Base-by-base conservation (phyloP, 495 filamentous ascomycete species). In the Talaromyces nanjingensis region DNA sequence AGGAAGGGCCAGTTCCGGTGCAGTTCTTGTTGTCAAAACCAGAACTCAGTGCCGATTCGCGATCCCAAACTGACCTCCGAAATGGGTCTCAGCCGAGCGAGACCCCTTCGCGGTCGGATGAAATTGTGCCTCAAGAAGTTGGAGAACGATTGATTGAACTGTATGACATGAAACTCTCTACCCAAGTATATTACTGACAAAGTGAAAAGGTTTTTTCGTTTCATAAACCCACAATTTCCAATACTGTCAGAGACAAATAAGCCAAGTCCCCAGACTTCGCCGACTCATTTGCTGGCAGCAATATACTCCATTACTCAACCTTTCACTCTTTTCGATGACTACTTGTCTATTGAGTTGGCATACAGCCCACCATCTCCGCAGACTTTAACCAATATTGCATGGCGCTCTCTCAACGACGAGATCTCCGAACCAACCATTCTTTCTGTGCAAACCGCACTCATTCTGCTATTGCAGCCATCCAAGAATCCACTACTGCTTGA, bases 201-300 rank as follows among this genome's bases (percentile, higher is more conserved):
- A 33, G n/a, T 34, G 3, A 14, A 18, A 33, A 59, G 56, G 6
- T 59, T 59, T 22, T 37, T 59, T n/a, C 56, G 56, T 22, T 59
- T 59, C 8, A 37, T 59, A 37, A 59, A 59, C 29, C 56, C 56
- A 20, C 56, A 59, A 37, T 59, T 59, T 59, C 56, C 56, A 20
- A 9, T 59, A 9, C 31, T 59, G 4, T 59, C 56, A 1, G 31
- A 37, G 31, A 25, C 56, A 37, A 59, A 59, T 37, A 33, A 37
- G 56, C 56, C 56, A 20, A 18, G 11, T 59, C 31, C 56, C 31
- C 56, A 12, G 16, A 59, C 56, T 37, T 33, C 56, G n/a, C 56
- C 56, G 31, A 37, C 31, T 37, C 56, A 59, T 37, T 29, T 59
- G 7, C 29, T 59, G 3, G 27, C 56, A 6, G 56, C 56, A 33